Conservation (phyloP, 75 land plant genomes). For the Chamaecyparis obtusa region DNA sequence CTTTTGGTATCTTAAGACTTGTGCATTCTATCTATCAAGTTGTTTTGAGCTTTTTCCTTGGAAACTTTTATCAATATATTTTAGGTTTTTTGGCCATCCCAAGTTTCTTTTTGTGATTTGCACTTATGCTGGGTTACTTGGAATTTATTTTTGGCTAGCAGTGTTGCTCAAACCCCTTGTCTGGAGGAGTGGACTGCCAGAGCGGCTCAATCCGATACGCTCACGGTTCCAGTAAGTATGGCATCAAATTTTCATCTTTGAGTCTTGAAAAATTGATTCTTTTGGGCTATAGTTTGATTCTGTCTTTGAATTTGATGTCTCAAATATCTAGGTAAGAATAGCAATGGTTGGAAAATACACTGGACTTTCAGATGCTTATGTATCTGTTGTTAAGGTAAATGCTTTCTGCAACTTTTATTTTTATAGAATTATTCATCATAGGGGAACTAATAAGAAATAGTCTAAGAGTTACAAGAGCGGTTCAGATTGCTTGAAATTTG, state of each 20-base stretch:
- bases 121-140: background rate
- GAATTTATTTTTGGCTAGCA: constrained; percentile 19
- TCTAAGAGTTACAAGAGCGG: background rate
- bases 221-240: constrained; percentile 63
- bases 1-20: background rate
- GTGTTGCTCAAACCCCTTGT: constrained; percentile 47
- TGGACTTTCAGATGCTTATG: constrained; percentile 89
- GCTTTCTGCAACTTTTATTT: background rate
- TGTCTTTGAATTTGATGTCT: background rate
- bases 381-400: constrained; percentile 86
- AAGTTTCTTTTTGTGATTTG: constrained; percentile 3
- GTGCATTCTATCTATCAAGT: background rate
- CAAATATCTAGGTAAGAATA: constrained; percentile 68
- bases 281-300: background rate
- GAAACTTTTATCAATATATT: background rate
- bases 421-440: background rate
- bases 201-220: constrained; percentile 58
- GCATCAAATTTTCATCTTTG: background rate
- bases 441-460: background rate
- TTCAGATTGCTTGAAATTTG: background rate
- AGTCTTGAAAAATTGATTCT: background rate
- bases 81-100: background rate
- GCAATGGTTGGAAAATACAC: constrained; percentile 99
- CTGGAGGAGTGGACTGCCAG: constrained; percentile 76
- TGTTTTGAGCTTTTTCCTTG: background rate